phyloP scores from a whole-genome alignment of 176 grass and related monocot species.

The Raddia distichophylla region DNA sequence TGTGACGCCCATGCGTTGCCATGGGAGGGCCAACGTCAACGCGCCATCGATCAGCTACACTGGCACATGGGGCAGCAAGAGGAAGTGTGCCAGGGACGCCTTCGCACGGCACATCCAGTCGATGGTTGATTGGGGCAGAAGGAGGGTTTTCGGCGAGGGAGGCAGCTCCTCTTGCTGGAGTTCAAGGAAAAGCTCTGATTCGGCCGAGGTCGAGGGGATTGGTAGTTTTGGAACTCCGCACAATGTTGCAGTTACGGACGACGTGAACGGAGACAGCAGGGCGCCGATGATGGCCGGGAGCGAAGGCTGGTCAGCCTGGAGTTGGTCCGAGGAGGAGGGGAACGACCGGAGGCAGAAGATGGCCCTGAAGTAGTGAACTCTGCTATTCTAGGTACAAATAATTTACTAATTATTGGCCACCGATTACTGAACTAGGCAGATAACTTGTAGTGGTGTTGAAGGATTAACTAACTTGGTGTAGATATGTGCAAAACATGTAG shows the following conservation, averaged over 20 bases:
- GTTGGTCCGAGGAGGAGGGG: neutral
- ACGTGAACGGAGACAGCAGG: neutral
- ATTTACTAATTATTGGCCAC: too few relatives aligned
- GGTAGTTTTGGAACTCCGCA: neutral
- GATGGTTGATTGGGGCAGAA: neutral
- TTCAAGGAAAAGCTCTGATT: neutral
- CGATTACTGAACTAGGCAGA: too few relatives aligned
- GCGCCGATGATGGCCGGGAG: neutral
- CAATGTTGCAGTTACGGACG: neutral
- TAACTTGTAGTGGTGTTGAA: too few relatives aligned
- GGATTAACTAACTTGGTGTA: too few relatives aligned
- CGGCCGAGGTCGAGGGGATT: neutral
- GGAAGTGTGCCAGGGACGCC: conserved; percentile 23
- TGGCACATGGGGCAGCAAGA: conserved; percentile 22
- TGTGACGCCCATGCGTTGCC: neutral
- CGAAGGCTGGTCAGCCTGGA: neutral
- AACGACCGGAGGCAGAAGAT: neutral
- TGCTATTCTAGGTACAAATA: neutral
- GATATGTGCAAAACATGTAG: too few relatives aligned
- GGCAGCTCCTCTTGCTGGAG: neutral
- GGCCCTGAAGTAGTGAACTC: conserved; percentile 10
- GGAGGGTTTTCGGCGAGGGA: conserved; percentile 4
- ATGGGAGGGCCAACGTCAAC: neutral
- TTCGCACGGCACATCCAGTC: neutral
- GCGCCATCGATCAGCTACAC: neutral